These are phyloP conservation scores for Fusarium newnesense DNA, from an alignment of 2,329 filamentous ascomycete genomes.

Conservation along the genomic window DNA sequence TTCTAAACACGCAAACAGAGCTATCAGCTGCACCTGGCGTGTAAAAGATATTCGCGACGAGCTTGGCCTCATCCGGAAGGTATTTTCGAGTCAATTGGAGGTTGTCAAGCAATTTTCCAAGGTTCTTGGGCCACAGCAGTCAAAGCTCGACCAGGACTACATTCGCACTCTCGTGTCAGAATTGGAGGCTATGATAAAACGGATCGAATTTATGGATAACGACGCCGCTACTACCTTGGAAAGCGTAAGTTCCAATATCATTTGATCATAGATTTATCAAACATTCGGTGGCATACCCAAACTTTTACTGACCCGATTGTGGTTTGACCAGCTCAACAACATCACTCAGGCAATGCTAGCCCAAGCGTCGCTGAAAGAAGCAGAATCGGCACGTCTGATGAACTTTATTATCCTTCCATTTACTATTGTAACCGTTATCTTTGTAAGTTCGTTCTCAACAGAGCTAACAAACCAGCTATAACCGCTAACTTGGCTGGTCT, in stretches of 20 bases:
- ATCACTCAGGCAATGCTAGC: background rate
- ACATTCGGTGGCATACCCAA: background rate
- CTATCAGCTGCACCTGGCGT: background rate
- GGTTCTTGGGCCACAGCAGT: rapidly evolving
- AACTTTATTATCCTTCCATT: background rate
- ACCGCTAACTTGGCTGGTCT: too few relatives aligned
- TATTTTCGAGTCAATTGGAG: rapidly evolving
- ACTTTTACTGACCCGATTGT: background rate
- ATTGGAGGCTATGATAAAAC: background rate
- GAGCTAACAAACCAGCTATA: background rate
- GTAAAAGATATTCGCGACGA: background rate
- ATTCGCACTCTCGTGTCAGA: rapidly evolving
- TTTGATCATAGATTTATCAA: too few relatives aligned
- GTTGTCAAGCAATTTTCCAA: background rate
- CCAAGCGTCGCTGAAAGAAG: background rate
- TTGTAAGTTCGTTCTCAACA: background rate
- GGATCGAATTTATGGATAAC: background rate
- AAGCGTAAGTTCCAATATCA: background rate
- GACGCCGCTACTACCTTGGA: background rate
- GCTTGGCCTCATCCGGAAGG: rapidly evolving
- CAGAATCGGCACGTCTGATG: rapidly evolving
- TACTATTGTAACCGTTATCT: background rate
- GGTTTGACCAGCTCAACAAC: background rate
- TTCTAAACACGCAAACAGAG: background rate
- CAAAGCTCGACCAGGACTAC: background rate